A percentile compares a stretch with the other conserved stretches of the same genome.
These are phyloP conservation scores for Brasilioporus rufonigricans DNA, from an alignment of 768 basidiomycete genomes.

Conservation along the genomic window DNA sequence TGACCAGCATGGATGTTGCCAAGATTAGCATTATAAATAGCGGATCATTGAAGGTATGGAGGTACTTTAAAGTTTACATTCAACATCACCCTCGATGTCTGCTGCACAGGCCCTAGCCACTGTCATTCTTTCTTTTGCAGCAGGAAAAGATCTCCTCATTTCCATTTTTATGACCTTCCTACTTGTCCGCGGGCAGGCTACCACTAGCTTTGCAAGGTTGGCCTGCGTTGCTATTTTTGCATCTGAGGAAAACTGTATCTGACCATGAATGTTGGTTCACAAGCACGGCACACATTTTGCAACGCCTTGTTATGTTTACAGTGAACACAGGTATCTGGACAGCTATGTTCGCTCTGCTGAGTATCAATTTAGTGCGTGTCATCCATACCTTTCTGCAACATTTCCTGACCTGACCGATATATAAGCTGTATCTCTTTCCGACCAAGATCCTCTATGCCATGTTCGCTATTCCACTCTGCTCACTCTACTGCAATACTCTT, in stretches of 20 bases:
- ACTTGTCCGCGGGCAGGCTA: neutral
- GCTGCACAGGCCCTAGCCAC: neutral
- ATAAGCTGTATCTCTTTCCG: neutral
- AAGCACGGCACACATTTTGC: too few species aligned
- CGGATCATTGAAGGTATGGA: too few species aligned
- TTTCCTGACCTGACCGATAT: neutral
- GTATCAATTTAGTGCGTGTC: neutral
- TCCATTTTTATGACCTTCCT: neutral
- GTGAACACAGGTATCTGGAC: too few species aligned
- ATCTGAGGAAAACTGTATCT: too few species aligned
- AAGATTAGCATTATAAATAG: too few species aligned
- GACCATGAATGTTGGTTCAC: too few species aligned
- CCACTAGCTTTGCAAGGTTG: neutral
- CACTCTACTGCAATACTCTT: too few species aligned
- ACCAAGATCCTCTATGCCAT: neutral
- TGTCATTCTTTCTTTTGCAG: neutral
- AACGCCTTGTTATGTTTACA: too few species aligned
- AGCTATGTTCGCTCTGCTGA: neutral
- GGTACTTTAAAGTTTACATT: neutral
- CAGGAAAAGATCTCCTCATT: constrained; percentile 5
- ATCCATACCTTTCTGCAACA: too few species aligned
- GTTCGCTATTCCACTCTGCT: too few species aligned
- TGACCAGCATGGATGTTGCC: too few species aligned
- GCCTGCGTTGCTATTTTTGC: neutral
- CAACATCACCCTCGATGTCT: neutral